A percentile compares a stretch with the other conserved stretches of the same genome.
phyloP scores from a whole-genome alignment of 2,329 filamentous ascomycete species.

The Tetracladium maxilliforme region DNA sequence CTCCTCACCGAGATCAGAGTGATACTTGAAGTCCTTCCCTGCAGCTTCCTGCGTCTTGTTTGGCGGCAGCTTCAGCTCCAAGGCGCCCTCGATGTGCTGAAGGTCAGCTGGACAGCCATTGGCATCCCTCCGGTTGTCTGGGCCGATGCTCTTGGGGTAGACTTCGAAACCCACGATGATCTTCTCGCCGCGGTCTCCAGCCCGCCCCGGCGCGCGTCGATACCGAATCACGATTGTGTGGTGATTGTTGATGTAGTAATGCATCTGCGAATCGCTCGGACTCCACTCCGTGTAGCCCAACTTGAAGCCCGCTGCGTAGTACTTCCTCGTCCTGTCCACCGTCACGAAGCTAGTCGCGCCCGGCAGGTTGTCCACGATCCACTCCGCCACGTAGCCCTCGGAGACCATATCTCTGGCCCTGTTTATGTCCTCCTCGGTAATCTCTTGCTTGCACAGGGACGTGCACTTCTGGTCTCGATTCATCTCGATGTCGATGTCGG shows the following conservation, averaged over 20 bases:
- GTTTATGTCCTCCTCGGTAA: constrained; percentile 49
- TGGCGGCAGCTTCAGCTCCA: constrained; percentile 54
- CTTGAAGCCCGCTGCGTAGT: constrained; percentile 85
- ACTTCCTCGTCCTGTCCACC: constrained; percentile 70
- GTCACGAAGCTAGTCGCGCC: constrained; percentile 82
- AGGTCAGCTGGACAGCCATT: constrained; percentile 60
- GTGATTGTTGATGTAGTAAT: constrained; percentile 76
- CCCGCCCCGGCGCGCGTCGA: constrained; percentile 53
- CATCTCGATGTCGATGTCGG: constrained; percentile 72
- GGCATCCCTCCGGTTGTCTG: constrained; percentile 37
- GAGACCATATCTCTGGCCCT: constrained; percentile 58
- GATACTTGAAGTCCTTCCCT: constrained; percentile 36
- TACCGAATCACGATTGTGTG: constrained; percentile 74
- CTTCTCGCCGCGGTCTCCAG: constrained; percentile 57
- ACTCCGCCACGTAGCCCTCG: constrained; percentile 76
- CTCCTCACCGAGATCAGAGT: constrained; percentile 37
- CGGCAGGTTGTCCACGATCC: constrained; percentile 86
- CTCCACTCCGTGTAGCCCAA: constrained; percentile 62
- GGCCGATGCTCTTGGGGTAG: constrained; percentile 70
- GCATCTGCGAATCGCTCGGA: constrained; percentile 39
- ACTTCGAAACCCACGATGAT: constrained; percentile 83
- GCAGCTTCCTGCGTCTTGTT: constrained; percentile 41
- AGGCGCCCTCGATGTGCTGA: constrained; percentile 42
- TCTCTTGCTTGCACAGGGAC: constrained; percentile 54
- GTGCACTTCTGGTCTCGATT: constrained; percentile 59